Base-by-base conservation (phyloP, 2,329 filamentous ascomycete species). In the Metarhizium humberi region DNA sequence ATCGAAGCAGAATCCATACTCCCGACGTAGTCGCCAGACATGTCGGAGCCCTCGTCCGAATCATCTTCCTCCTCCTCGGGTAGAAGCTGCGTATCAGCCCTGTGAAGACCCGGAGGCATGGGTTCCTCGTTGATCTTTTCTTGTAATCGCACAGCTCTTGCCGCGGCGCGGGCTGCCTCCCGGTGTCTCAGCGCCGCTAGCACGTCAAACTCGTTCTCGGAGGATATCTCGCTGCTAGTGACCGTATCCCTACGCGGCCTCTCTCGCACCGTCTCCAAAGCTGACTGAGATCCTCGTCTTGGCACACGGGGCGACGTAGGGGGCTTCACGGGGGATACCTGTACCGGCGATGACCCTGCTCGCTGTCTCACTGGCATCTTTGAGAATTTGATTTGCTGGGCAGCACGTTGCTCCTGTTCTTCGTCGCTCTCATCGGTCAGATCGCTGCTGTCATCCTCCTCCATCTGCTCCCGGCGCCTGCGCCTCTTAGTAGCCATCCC, bases 291-390 rank as follows among this genome's bases (percentile, higher is more conserved):
- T 11, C 86, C 87, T 61, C 87, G 77, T 18, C 87, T 76, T 18
- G 67, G 72, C 53, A 74, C 69, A 4, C 77, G 72, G 6, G 78
- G 78, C 2, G 79, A 79, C 3, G 76, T 70, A 51, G 73, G 73
- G 57, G 86, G 84, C 48, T 78, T 77, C 30, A 83, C 70, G 57
- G 79, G 82, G 16, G 84, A 85, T 14, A 79, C 82, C 61, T 90
- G 85, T 42, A 88, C 85, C 3, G 92, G 92, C 50, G 92, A 96
- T 0, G 92, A 96, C 11, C 90, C 92, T 30, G 92, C 89, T 55
- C 92, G 85, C 61, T 84, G 85, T 34, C 92, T 83, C 47, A 96
- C 80, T 1, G 94, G 92, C 89, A 96, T 92, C 72, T 97, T 97
- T 51, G 88, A 85, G 71, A 99, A 99, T 66, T 92, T 92, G 68